Conservation (phyloP, 805 yeast species). For the Scheffersomyces stipitis region DNA sequence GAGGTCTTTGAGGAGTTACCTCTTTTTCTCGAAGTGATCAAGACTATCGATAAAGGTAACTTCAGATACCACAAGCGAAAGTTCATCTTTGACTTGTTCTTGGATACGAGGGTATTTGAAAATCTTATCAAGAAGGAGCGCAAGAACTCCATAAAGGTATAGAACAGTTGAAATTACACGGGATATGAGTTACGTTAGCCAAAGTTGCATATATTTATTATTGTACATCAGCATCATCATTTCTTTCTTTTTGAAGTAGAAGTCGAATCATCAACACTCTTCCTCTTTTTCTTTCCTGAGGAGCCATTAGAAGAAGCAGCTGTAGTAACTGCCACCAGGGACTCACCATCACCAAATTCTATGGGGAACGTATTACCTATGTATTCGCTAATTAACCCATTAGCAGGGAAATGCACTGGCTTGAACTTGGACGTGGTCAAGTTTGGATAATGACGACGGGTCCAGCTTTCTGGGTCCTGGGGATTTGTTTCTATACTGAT, state of each 20-base stretch:
- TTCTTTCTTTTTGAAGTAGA: neutral
- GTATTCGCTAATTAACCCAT: conserved; percentile 15
- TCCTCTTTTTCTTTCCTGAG: neutral
- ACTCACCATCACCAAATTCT: neutral
- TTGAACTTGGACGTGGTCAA: conserved; percentile 34
- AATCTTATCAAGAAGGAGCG: conserved; percentile 47
- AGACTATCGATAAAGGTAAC: conserved; percentile 54
- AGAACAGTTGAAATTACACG: neutral
- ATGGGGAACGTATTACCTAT: neutral
- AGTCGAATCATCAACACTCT: neutral
- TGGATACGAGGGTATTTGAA: conserved; percentile 52
- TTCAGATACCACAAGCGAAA: conserved; percentile 63
- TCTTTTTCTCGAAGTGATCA: conserved; percentile 51
- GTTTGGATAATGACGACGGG: conserved; percentile 34
- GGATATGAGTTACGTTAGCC: neutral
- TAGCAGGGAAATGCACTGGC: conserved; percentile 26
- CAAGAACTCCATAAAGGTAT: conserved; percentile 13
- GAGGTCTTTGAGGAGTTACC: conserved; percentile 54
- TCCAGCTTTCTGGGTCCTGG: conserved; percentile 39
- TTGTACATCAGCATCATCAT: neutral
- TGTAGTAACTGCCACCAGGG: neutral
- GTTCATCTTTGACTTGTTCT: conserved; percentile 63
- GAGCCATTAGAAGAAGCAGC: conserved; percentile 1
- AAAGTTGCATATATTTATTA: neutral
- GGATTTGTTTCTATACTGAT: conserved; percentile 38